phyloP scores from a whole-genome alignment of 2,329 filamentous ascomycete species.

The Cytospora chrysosperma region DNA sequence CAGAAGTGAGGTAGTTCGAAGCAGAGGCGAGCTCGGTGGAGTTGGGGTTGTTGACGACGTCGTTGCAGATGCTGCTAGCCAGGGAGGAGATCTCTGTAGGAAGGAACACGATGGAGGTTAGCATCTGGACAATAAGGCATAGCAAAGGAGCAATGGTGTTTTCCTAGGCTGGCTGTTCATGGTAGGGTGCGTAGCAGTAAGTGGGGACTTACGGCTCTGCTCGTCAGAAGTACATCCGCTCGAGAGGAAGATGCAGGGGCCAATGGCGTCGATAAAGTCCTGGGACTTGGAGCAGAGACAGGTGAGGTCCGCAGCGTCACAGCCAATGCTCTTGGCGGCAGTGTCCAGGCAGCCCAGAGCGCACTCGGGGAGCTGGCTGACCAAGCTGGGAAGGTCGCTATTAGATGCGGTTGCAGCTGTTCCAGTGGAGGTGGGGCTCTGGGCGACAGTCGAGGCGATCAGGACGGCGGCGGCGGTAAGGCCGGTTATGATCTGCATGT shows the following conservation, averaged over 20 bases:
- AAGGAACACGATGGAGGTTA: background rate
- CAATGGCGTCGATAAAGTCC: slow-evolving; percentile 23
- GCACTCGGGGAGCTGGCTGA: slow-evolving; percentile 30
- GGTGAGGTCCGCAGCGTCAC: slow-evolving; percentile 27
- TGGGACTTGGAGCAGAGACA: slow-evolving; percentile 28
- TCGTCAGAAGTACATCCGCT: slow-evolving; percentile 15
- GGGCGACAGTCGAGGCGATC: slow-evolving; percentile 7
- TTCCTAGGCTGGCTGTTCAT: background rate
- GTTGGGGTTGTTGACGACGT: slow-evolving; percentile 13
- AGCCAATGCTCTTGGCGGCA: slow-evolving; percentile 26
- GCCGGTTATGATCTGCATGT: slow-evolving; percentile 16
- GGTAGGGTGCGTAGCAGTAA: too few species aligned
- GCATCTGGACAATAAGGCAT: background rate
- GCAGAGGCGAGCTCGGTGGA: slow-evolving; percentile 19
- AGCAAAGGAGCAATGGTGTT: background rate
- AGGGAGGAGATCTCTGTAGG: slow-evolving; percentile 7
- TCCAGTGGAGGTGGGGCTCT: slow-evolving; percentile 15
- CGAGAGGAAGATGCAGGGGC: slow-evolving; percentile 25
- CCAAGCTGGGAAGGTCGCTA: slow-evolving; percentile 25
- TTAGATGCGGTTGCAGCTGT: slow-evolving; percentile 10
- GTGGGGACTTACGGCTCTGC: slow-evolving; percentile 13
- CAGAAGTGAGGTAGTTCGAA: slow-evolving; percentile 17
- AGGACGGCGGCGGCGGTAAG: slow-evolving; percentile 13
- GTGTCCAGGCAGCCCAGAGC: slow-evolving; percentile 28
- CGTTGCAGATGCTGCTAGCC: slow-evolving; percentile 17